Percentiles rank a stretch among this genome's conserved stretches.
These are phyloP conservation scores for Termitomyces bulborhizus DNA, from an alignment of 768 basidiomycete species.

Conservation along the genomic window DNA sequence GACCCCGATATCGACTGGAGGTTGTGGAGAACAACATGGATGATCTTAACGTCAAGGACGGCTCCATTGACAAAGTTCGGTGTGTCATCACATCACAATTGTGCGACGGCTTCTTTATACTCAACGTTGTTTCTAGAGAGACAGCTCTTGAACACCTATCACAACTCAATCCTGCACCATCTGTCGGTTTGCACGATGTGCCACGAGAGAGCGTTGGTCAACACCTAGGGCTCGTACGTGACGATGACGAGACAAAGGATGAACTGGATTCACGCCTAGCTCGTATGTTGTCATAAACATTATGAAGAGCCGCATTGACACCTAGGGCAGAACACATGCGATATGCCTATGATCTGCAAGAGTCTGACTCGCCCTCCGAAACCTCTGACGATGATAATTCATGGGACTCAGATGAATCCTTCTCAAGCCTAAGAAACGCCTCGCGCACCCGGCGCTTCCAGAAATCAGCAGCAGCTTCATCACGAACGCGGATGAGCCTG, in stretches of 20 bases:
- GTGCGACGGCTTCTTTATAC: background rate
- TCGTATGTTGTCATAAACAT: constrained; percentile 39
- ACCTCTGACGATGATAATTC: constrained; percentile 40
- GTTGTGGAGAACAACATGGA: constrained; percentile 93
- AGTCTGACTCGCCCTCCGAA: constrained; percentile 37
- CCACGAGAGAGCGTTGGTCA: constrained; percentile 63
- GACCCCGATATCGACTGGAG: constrained; percentile 89
- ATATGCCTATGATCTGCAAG: constrained; percentile 57
- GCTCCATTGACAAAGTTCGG: constrained; percentile 76
- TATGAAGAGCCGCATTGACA: background rate
- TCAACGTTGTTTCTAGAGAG: constrained; percentile 15
- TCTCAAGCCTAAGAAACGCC: constrained; percentile 30
- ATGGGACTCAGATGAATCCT: constrained; percentile 32
- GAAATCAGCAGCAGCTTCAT: constrained; percentile 14
- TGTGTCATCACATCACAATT: constrained; percentile 26
- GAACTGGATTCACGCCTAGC: constrained; percentile 63
- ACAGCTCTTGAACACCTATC: constrained; percentile 35
- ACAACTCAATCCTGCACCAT: constrained; percentile 57
- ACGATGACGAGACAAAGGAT: constrained; percentile 48
- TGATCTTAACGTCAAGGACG: constrained; percentile 79
- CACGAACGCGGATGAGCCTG: constrained; percentile 62
- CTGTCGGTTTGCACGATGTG: constrained; percentile 80
- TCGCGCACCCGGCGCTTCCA: constrained; percentile 6
- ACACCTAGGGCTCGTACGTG: constrained; percentile 51
- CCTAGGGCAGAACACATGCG: constrained; percentile 50